phyloP scores from a whole-genome alignment of 805 yeast species.

The Geotrichum ghanense region DNA sequence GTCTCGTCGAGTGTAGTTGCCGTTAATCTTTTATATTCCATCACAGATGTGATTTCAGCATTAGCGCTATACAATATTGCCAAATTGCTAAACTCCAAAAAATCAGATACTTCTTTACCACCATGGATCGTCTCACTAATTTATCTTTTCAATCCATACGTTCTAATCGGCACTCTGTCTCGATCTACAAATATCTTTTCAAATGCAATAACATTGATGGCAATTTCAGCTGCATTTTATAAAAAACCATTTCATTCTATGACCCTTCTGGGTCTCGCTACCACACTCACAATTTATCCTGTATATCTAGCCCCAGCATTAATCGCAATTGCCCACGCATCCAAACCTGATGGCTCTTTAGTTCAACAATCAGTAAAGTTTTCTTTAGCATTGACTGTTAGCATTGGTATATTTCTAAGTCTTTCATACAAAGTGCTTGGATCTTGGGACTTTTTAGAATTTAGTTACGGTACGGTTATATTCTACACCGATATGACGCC shows the following conservation, averaged over 20 bases:
- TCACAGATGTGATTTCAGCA: conserved; percentile 49
- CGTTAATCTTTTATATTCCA: conserved; percentile 38
- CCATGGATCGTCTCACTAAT: conserved; percentile 46
- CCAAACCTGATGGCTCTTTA: conserved; percentile 3
- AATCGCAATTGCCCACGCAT: conserved; percentile 19
- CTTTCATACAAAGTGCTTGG: conserved; percentile 19
- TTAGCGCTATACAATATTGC: conserved; percentile 41
- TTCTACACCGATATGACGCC: conserved; percentile 56
- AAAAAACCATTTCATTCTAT: conserved; percentile 35
- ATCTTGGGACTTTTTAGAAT: conserved; percentile 33
- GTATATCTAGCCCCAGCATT: conserved; percentile 50
- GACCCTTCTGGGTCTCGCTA: conserved; percentile 45
- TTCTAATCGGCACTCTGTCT: conserved; percentile 55
- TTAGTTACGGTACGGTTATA: conserved; percentile 38
- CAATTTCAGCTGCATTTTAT: conserved; percentile 35
- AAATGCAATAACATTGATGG: conserved; percentile 42
- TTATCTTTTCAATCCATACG: conserved; percentile 72
- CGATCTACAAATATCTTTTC: conserved; percentile 56
- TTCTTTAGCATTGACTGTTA: conserved; percentile 8
- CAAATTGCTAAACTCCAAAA: conserved; percentile 17
- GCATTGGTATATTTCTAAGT: conserved; percentile 13
- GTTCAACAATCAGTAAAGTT: conserved; percentile 6
- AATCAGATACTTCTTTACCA: conserved; percentile 13
- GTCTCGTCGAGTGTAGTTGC: conserved; percentile 9
- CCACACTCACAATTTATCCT: conserved; percentile 56